These are phyloP conservation scores for Ophiostoma montium DNA, from an alignment of 2,329 filamentous ascomycete genomes.

Conservation along the genomic window DNA sequence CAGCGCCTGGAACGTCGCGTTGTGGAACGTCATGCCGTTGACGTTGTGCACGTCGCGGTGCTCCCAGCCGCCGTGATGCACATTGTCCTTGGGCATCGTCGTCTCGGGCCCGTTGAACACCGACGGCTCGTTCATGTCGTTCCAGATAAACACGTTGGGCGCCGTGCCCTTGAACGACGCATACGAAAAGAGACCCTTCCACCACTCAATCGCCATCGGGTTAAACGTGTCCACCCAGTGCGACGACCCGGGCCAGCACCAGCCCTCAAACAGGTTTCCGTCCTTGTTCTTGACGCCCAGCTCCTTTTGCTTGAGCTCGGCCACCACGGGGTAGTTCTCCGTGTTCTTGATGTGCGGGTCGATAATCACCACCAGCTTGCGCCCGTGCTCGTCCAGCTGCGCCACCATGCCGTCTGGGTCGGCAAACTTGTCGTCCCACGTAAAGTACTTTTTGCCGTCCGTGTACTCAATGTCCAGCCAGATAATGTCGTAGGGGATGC, in stretches of 20 bases:
- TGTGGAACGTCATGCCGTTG: constrained; percentile 89
- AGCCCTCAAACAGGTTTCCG: constrained; percentile 77
- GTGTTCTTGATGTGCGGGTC: constrained; percentile 97
- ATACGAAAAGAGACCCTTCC: constrained; percentile 78
- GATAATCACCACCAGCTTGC: constrained; percentile 88
- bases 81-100: constrained; percentile 97
- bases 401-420: constrained; percentile 80
- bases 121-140: constrained; percentile 99
- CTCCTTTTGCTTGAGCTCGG: constrained; percentile 72
- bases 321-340: constrained; percentile 58
- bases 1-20: constrained; percentile 80
- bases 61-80: constrained; percentile 86
- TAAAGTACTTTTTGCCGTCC: constrained; percentile 95
- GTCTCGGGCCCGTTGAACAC: constrained; percentile 98
- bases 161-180: constrained; percentile 74
- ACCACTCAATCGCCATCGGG: constrained; percentile 83
- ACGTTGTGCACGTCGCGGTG: constrained; percentile 94
- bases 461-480: constrained; percentile 99
- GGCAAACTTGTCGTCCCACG: constrained; percentile 82
- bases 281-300: constrained; percentile 85
- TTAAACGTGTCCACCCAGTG: constrained; percentile 96
- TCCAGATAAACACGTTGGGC: constrained; percentile 89
- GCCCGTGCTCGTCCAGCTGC: constrained; percentile 69
- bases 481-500: constrained; percentile 96
- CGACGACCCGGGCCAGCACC: constrained; percentile 97